Conservation (phyloP, 495 filamentous ascomycete species). For the Neurospora intermedia region DNA sequence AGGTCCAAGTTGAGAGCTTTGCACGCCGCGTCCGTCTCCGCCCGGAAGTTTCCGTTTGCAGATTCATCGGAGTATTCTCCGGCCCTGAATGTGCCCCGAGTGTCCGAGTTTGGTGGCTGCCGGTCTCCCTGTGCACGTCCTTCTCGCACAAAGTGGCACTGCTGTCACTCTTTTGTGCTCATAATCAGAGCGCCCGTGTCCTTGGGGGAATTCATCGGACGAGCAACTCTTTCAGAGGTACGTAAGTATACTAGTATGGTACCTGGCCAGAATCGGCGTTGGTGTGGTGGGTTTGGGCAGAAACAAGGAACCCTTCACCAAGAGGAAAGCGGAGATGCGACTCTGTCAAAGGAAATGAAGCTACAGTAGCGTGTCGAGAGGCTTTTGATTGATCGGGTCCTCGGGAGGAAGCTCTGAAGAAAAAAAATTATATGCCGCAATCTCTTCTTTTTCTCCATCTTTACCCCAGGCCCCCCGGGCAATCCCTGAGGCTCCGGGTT, state of each 20-base stretch:
- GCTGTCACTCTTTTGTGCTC: neutral
- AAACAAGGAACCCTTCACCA: neutral
- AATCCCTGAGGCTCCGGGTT: neutral
- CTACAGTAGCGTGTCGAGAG: neutral
- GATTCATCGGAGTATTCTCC: neutral
- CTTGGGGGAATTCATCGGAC: neutral
- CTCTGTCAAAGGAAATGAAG: neutral
- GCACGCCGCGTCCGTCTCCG: neutral
- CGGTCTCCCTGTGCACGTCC: neutral
- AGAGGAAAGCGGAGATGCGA: neutral
- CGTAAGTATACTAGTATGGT: neutral
- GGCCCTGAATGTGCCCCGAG: neutral
- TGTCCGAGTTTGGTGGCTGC: neutral
- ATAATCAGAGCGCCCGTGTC: neutral
- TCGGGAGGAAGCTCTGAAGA: neutral
- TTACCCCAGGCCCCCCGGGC: neutral
- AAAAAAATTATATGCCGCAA: neutral
- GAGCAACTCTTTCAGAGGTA: neutral
- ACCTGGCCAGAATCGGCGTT: neutral
- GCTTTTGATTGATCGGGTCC: neutral
- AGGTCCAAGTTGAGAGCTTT: neutral
- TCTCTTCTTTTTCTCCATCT: neutral
- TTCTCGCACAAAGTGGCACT: neutral
- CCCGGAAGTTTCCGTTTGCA: neutral
- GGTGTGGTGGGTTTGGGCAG: neutral